Evolutionary conservation across 129 eudicot species (phyloP), one percentile per base, ranked within the genome.

Genomic region (Silybum marianum): DNA sequence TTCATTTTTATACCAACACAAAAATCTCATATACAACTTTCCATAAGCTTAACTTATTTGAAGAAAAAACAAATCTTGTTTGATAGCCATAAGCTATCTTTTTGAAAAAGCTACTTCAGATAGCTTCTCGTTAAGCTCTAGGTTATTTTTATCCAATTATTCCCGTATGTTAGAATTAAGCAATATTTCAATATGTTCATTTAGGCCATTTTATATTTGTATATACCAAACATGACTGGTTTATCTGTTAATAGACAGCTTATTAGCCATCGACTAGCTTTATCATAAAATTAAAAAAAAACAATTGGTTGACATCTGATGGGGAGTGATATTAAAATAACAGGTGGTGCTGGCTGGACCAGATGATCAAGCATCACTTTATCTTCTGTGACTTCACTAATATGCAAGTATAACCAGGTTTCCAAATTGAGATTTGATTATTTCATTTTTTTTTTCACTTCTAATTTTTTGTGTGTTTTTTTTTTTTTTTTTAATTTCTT

Each of bases 321-420:
- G 25, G 54, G 10, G 25, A 23, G 39, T 9, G 1, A 4, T 9
- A 36, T 13, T 44, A 42, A 69, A 72, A 80, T 72, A 16, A 65
- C 91, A 95, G 99, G 97, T 95, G 54, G 81, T 92, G 72, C 88
- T 95, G 34, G 96, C 94, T 16, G 99, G 99, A 39, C 97, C 99
- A 65, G 99, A 95, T 19, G 99, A 95, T 75, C 89, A 87, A 77
- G 97, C 99, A 2, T 86, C 90, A 75, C 73, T 90, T 51, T 88
- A 89, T 88, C 79, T 84, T 75, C 81, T 66, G 81, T 70, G 54
- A 82, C 84, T 73, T 73, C 24, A 84, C 93, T 84, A 91, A 74
- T 86, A 74, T 86, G 84, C 68, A 81, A 81, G 84, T 81, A 84
- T 80, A 85, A 87, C 80, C 72, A 76, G 82, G 83, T 82, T 89